Evolutionary conservation across 805 yeast species (phyloP), one percentile per base, ranked within the genome.

Genomic region (Yarrowia sp.): DNA sequence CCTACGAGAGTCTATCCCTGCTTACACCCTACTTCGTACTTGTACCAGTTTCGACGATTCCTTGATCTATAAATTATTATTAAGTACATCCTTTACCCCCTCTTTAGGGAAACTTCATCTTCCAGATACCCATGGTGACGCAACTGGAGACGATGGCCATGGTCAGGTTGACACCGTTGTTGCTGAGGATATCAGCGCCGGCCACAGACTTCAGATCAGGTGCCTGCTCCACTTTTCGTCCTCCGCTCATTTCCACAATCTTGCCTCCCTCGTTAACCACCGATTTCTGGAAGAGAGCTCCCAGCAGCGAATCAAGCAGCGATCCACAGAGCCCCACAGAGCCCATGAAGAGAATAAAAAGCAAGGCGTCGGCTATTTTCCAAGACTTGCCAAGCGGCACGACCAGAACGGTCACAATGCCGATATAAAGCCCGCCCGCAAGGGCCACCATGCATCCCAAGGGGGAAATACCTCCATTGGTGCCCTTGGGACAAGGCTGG

Each of bases 391-490:
- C 70, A 36, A 73, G 59, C 9, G 77, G 75, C 26, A 73, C 69
- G 41, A 77, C 73, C 10, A 74, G 58, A 2, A 74, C 69, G 4
- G 81, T 69, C 16, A 80, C 67, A 0, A 74, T 46, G 32, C 80
- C 78, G 32, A 82, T 76, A 8, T 77, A 68, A 7, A 76, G 72
- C 0, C 83, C 78, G 0, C 84, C 85, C 16, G 71, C 71, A 0
- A 74, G 49, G 1, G 82, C 84, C 15, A 80, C 79, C 1, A 72
- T 40, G 11, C 82, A 69, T 0, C 85, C 85, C 16, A 74, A 69
- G 5, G 59, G 71, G 0, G 84, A 75, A 1, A 82, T 78, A 16
- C 84, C 85, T 7, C 85, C 85, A 72, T 82, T 82, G 11, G 84
- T 82, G 11, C 85, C 85, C 22, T 79, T 79, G 2, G 85, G 84